Evolutionary conservation across 805 yeast species (phyloP).

Genomic region (Candida ascalaphidarum): DNA sequence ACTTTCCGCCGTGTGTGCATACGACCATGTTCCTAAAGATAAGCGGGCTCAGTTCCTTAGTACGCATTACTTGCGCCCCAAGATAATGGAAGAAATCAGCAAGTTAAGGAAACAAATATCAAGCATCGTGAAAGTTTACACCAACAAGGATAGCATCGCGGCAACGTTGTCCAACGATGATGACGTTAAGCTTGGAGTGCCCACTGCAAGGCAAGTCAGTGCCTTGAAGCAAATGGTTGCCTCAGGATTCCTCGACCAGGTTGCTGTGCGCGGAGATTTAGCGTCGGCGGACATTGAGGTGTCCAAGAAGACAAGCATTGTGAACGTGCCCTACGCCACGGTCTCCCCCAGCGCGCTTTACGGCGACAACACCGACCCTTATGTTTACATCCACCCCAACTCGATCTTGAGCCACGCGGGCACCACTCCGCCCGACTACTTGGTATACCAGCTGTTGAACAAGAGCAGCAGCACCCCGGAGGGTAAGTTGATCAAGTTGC

Average conservation of each 20-base stretch:
- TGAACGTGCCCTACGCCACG: constrained; percentile 58
- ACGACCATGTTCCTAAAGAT: constrained; percentile 57
- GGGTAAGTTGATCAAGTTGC: constrained; percentile 34
- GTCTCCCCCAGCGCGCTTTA: constrained; percentile 36
- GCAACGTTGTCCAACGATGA: constrained; percentile 21
- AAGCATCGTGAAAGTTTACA: constrained; percentile 61
- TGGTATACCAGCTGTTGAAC: constrained; percentile 67
- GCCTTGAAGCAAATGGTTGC: constrained; percentile 87
- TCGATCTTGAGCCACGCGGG: constrained; percentile 58
- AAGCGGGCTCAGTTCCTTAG: constrained; percentile 41
- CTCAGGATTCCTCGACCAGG: constrained; percentile 87
- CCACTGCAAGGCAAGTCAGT: constrained; percentile 58
- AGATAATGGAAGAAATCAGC: constrained; percentile 75
- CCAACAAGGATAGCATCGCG: constrained; percentile 54
- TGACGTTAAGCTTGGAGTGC: constrained; percentile 50
- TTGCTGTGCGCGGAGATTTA: constrained; percentile 77
- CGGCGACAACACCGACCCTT: constrained; percentile 35
- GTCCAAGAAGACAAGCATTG: constrained; percentile 49
- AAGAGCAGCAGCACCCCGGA: constrained; percentile 38
- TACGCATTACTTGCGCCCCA: constrained; percentile 63
- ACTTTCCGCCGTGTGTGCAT: constrained; percentile 80
- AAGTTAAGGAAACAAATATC: constrained; percentile 77
- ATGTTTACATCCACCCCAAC: constrained; percentile 73
- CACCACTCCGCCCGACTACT: constrained; percentile 66
- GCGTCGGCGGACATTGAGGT: constrained; percentile 53